Percentiles rank a stretch among this genome's conserved stretches.
Evolutionary conservation across 768 basidiomycete species (phyloP).

Genomic region (Tylopilus intermedius): DNA sequence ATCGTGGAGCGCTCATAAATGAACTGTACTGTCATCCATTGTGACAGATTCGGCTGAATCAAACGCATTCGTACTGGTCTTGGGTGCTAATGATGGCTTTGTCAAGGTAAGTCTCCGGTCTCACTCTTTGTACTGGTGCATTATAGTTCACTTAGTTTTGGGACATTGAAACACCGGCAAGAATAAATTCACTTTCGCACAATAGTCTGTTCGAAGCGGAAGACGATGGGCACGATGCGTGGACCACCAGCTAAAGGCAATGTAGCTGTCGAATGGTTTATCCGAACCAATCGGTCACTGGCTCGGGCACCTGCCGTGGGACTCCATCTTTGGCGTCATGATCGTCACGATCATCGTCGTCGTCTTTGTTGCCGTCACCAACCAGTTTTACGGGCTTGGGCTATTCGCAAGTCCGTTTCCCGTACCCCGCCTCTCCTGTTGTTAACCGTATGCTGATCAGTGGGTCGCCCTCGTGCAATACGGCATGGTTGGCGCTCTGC

Average conservation of each 20-base stretch:
- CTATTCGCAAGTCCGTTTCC: constrained; percentile 44
- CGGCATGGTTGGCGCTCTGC: constrained; percentile 61
- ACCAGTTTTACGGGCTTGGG: constrained; percentile 67
- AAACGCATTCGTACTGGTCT: constrained; percentile 43
- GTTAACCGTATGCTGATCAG: constrained; percentile 30
- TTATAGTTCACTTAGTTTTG: constrained; percentile 40
- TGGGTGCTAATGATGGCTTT: constrained; percentile 81
- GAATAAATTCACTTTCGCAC: neutral
- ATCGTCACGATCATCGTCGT: constrained; percentile 60
- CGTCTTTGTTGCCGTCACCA: constrained; percentile 49
- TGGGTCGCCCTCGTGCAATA: constrained; percentile 71
- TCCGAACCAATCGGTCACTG: constrained; percentile 68
- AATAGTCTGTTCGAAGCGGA: constrained; percentile 5
- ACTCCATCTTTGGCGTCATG: constrained; percentile 55
- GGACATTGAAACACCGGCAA: constrained; percentile 38
- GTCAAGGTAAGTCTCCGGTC: constrained; percentile 60
- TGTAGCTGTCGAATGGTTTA: constrained; percentile 77
- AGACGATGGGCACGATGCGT: constrained; percentile 21
- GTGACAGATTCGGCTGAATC: constrained; percentile 38
- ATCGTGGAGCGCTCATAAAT: constrained; percentile 76
- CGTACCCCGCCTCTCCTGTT: too few species aligned
- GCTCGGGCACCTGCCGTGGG: constrained; percentile 76
- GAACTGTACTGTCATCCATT: constrained; percentile 80
- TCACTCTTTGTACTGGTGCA: neutral
- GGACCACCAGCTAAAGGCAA: constrained; percentile 40